Evolutionary conservation across 208 protist genomes (phyloP), one percentile per base, ranked within the genome.

Genomic region (Trypanosoma lewisi): DNA sequence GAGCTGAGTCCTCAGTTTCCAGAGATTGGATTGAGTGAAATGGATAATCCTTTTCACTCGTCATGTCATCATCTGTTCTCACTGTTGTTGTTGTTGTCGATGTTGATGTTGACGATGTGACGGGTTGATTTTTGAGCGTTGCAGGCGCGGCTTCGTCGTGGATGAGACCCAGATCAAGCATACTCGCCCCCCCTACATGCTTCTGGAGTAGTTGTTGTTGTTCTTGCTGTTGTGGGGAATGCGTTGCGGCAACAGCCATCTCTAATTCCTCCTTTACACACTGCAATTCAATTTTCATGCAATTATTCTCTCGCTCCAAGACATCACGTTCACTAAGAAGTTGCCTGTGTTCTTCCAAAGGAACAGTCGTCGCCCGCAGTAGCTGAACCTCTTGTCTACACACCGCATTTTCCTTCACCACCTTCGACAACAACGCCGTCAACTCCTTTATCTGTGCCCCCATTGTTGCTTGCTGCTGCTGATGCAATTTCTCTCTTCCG

Each of bases 351-450:
- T 60, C 39, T 0, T 73, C 73, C 1, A 81, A 11, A 11, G 72
- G 65, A 11, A 89, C 74, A 5, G 71, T 77, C 5, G 73, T 76
- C 11, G 75, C 58, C n/a, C 64, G 71, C 30, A 86, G 56, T 12
- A 70, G 48, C 30, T 44, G 63, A 12, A 84, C 27, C 27, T 83
- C 74, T 50, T 74, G 59, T 17, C 80, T 64, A 58, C 78, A 73
- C 57, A 30, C 7, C 28, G 56, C 74, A 52, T 77, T 83, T 28
- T 89, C 83, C 27, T 67, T 67, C n/a, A 80, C 73, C 36, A 79
- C 70, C 25, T 52, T 60, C 37, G 71, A 60, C 21, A 85, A 50
- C 34, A 63, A 34, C 41, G 47, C n/a, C 8, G 66, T 74, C 5
- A 85, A 63, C 12, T 58, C 49, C 16, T 73, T 28, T 27, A 69